Base-by-base conservation (phyloP, 257 asterid species). In the Vinca minor region DNA sequence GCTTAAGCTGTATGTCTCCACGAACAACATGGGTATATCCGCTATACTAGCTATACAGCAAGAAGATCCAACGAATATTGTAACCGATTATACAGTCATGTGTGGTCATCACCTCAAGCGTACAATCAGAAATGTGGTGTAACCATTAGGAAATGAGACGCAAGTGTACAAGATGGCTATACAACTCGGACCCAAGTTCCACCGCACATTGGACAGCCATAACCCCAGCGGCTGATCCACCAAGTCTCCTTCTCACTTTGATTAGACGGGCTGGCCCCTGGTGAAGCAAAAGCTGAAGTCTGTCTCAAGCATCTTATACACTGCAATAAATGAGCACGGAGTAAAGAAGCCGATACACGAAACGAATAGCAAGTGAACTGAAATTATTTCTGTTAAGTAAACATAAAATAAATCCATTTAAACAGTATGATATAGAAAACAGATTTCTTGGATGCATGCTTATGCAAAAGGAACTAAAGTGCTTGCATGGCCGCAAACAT, bases 141-240 rank as follows among this genome's bases (percentile, higher is more conserved):
- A 56, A 7, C 39, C 25, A 7, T 17, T 0, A 29, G 41, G 28
- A 29, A 15, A 17, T 55, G 14, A 31, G 31, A 6, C 13, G 4
- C 12, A 8, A 9, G 38, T 0, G 31, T 17, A 17, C 25, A n/a
- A 32, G 14, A 56, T 25, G 12, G 48, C 80, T 91, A 88, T 46
- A 84, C 94, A 14, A 89, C 97, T 59, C 95, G 83, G 69, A 89
- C 98, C 98, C 98, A 93, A 32, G 96, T 78, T 59, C 98, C 98
- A 21, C 97, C 97, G 61, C 98, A 93, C 98, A 93, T 93, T 23
- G 98, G 98, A 67, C 98, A 93, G 54, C 98, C 94, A 45, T 72
- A 76, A 3, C 91, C 85, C 98, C 98, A 89, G 4, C 98, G 87
- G 85, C 95, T 80, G 76, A 87, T 85, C 98, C 98, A 93, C 97